Base-by-base conservation (phyloP, 2,329 filamentous ascomycete genomes). In the Trichoderma citrinoviride region DNA sequence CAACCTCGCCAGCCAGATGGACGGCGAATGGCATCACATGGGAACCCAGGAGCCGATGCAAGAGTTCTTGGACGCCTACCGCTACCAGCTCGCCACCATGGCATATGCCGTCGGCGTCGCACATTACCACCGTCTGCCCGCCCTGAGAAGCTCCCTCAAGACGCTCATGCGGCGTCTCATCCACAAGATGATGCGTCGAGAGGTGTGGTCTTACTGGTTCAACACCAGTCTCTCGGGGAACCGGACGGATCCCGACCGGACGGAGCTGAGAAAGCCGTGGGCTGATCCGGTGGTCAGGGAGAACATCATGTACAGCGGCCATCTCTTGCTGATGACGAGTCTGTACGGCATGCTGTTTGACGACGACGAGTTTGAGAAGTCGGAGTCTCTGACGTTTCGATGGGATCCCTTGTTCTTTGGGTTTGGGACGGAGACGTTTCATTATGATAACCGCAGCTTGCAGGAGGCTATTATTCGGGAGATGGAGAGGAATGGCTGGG, bases 141-240 rank as follows among this genome's bases (percentile, higher is more conserved):
- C 72, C 17, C 57, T 79, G 33, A 71, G 76, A 5, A 69, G 69
- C 7, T 67, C 73, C 1, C 77, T 76, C 71, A 77, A 77, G 64
- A 64, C 66, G 0, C 69, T 80, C 0, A 65, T 79, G 17, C 70
- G 72, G 3, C 68, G 70, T 19, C 65, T 77, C 5, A 80, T 80
- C 53, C 69, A 73, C 25, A 80, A 79, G 68, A 79, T 80, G 78
- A 68, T 80, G n/a, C 70, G 71, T 10, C 70, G 73, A 6, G 76
- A 77, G 15, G 78, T 80, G 2, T 81, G 78, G 77, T 73, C 72
- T 1, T 80, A 80, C 66, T 80, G 77, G 78, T 80, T 76, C 67
- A 68, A 73, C n/a, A 76, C 76, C 2, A 74, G 71, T 27, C 74
- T 76, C 25, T 71, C 73, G 1, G 77, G 77, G 0, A 72, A 68